Conservation (phyloP, 768 basidiomycete species). For the Leccinum obscurum region DNA sequence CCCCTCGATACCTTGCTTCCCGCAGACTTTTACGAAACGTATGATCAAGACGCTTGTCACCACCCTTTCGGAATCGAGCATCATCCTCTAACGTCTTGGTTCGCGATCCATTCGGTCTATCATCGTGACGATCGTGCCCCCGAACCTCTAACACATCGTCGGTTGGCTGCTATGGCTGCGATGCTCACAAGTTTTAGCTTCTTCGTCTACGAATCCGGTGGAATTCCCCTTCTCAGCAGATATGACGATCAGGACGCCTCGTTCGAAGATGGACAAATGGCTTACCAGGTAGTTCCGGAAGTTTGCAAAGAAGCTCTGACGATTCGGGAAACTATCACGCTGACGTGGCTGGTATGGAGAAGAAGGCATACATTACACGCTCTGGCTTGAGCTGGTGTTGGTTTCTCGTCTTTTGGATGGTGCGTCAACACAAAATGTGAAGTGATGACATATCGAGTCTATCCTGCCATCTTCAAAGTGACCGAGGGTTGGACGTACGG, state of each 20-base stretch:
- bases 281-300: conserved; percentile 9
- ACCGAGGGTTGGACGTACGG: conserved; percentile 74
- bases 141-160: conserved; percentile 51
- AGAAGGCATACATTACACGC: conserved; percentile 56
- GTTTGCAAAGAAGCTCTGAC: conserved; percentile 1
- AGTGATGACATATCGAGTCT: background rate
- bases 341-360: conserved; percentile 41
- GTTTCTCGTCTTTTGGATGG: conserved; percentile 81
- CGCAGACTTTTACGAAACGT: conserved; percentile 30
- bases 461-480: conserved; percentile 56
- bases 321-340: conserved; percentile 17
- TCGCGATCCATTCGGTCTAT: conserved; percentile 22
- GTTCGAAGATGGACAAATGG: background rate
- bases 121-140: conserved; percentile 8
- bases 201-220: conserved; percentile 35
- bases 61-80: background rate
- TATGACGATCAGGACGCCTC: background rate
- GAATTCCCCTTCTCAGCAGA: conserved; percentile 1
- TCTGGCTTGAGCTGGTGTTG: conserved; percentile 54
- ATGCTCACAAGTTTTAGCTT: conserved; percentile 55
- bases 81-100: conserved; percentile 16
- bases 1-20: conserved; percentile 55
- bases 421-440: conserved; percentile 30
- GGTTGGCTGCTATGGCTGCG: conserved; percentile 59
- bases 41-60: background rate